Percentiles rank a stretch among this genome's conserved stretches.
Conservation (phyloP, 306 rosid species). For the Rosa lucieae region DNA sequence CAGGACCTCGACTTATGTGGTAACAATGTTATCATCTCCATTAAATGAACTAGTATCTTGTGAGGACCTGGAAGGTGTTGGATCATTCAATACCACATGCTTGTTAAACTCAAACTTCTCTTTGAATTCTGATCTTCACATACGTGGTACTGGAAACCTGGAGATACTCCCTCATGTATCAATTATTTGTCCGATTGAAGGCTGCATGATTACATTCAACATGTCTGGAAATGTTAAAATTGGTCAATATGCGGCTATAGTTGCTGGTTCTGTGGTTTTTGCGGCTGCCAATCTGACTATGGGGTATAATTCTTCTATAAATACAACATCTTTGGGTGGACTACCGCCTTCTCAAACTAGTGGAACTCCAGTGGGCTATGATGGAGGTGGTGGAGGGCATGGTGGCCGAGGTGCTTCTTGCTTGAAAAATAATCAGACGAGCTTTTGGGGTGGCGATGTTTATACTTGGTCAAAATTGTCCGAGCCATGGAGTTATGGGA, state of each 20-base stretch:
- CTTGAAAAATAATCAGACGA: slow-evolving; percentile 60
- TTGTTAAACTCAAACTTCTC: slow-evolving; percentile 67
- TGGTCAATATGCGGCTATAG: slow-evolving; percentile 68
- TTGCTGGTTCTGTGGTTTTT: slow-evolving; percentile 85
- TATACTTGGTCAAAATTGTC: slow-evolving; percentile 93
- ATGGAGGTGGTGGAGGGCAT: slow-evolving; percentile 98
- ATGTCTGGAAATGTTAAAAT: slow-evolving; percentile 89
- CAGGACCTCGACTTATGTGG: slow-evolving; percentile 24
- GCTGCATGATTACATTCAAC: slow-evolving; percentile 69
- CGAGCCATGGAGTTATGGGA: slow-evolving; percentile 89
- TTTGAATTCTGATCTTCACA: slow-evolving; percentile 57
- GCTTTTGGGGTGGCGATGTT: slow-evolving; percentile 98
- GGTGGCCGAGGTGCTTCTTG: slow-evolving; percentile 99
- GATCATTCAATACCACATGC: slow-evolving; percentile 92
- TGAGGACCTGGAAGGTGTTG: slow-evolving; percentile 90
- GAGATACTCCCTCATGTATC: slow-evolving; percentile 86
- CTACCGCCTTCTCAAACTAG: slow-evolving; percentile 95
- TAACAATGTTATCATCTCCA: slow-evolving; percentile 35
- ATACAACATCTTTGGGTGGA: slow-evolving; percentile 89
- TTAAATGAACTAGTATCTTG: slow-evolving; percentile 55
- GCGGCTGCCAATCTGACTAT: slow-evolving; percentile 73
- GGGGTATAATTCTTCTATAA: slow-evolving; percentile 61
- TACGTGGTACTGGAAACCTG: slow-evolving; percentile 82
- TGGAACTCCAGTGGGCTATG: slow-evolving; percentile 87
- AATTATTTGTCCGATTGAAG: slow-evolving; percentile 69